These are phyloP conservation scores for Leucogyrophana mollusca DNA, from an alignment of 768 basidiomycete species.

Conservation along the genomic window DNA sequence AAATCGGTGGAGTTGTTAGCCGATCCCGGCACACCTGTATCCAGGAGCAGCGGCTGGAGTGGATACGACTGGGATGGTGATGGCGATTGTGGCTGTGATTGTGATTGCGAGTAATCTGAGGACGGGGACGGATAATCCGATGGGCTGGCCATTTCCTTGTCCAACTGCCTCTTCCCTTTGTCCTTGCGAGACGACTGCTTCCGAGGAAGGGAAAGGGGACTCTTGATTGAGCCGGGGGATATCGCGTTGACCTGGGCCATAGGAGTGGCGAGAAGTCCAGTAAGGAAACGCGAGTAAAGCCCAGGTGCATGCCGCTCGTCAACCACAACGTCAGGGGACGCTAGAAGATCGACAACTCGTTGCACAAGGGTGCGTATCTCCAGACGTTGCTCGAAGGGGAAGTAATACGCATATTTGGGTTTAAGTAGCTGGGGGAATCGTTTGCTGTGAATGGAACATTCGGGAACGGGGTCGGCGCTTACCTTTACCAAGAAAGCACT, in stretches of 20 bases:
- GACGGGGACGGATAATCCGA: conserved; percentile 25
- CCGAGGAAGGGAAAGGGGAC: conserved; percentile 15
- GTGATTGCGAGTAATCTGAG: conserved; percentile 34
- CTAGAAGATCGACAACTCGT: conserved; percentile 63
- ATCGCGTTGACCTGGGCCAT: conserved; percentile 29
- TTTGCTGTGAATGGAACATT: conserved; percentile 4
- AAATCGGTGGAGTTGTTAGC: conserved; percentile 36
- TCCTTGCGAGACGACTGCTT: conserved; percentile 7
- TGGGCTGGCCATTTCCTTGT: too few relatives aligned
- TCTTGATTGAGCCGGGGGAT: conserved; percentile 15
- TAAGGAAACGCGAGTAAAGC: conserved; percentile 77
- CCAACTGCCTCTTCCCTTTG: conserved; percentile 8
- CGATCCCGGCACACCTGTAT: conserved; percentile 15
- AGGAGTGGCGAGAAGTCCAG: conserved; percentile 64
- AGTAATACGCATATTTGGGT: conserved; percentile 65
- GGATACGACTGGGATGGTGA: conserved; percentile 27
- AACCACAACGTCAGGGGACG: conserved; percentile 68
- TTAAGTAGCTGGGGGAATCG: conserved; percentile 65
- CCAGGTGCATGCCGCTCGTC: conserved; percentile 83
- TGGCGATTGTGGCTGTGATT: too few relatives aligned
- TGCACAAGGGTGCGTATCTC: conserved; percentile 66
- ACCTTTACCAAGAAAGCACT: conserved; percentile 83
- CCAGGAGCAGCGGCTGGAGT: conserved; percentile 11
- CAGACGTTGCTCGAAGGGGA: conserved; percentile 54
- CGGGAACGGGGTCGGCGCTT: conserved; percentile 7